phyloP scores from a whole-genome alignment of 169 alveolate genomes.

The Neospora caninum region DNA sequence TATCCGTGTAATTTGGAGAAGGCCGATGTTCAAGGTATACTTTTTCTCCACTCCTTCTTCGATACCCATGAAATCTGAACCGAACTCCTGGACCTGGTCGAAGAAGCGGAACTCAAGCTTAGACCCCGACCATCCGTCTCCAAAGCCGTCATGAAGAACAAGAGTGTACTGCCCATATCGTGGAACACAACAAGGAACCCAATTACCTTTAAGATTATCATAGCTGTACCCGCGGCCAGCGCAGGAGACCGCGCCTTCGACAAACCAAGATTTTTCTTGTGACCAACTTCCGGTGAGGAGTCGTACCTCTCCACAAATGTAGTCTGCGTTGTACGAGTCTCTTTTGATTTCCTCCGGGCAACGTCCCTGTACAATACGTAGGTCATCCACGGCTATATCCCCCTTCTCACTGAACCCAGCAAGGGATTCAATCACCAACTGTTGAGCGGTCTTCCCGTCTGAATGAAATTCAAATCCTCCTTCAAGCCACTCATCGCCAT shows the following conservation, averaged over 20 bases:
- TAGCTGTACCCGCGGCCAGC: constrained; percentile 75
- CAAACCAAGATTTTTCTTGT: constrained; percentile 75
- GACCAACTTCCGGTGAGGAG: constrained; percentile 71
- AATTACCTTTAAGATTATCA: constrained; percentile 60
- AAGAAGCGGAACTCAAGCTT: constrained; percentile 76
- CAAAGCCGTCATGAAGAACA: constrained; percentile 73
- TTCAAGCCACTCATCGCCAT: constrained; percentile 75
- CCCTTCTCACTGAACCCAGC: constrained; percentile 76
- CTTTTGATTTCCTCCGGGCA: constrained; percentile 64
- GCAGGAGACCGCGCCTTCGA: constrained; percentile 78
- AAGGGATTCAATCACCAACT: constrained; percentile 73
- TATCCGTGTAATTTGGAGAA: constrained; percentile 44
- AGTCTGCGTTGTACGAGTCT: constrained; percentile 51
- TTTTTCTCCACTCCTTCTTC: constrained; percentile 58
- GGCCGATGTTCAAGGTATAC: constrained; percentile 66
- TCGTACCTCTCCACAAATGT: constrained; percentile 79
- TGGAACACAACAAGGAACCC: constrained; percentile 81
- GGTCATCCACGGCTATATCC: constrained; percentile 75
- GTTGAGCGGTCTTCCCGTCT: constrained; percentile 71
- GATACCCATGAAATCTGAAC: constrained; percentile 68
- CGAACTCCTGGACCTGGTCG: constrained; percentile 69
- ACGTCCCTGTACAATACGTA: constrained; percentile 68
- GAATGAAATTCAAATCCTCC: constrained; percentile 75
- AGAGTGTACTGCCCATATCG: constrained; percentile 76
- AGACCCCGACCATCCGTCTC: constrained; percentile 78